phyloP scores from a whole-genome alignment of 805 yeast species.

The Myxozyma sirexii region DNA sequence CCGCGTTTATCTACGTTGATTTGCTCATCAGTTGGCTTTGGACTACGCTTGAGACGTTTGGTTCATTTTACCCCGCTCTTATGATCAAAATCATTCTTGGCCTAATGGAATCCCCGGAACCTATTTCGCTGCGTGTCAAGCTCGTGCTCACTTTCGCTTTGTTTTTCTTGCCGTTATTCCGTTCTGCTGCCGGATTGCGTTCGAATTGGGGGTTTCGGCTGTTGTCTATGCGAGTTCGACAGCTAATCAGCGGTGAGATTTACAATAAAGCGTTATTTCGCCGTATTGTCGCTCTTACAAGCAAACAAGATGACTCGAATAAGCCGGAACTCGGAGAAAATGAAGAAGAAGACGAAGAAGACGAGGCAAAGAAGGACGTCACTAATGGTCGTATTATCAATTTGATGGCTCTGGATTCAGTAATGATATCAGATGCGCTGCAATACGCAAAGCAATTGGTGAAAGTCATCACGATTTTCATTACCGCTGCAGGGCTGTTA shows the following conservation, averaged over 20 bases:
- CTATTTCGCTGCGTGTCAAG: slow-evolving; percentile 52
- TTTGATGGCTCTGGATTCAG: slow-evolving; percentile 58
- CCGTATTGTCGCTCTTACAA: slow-evolving; percentile 69
- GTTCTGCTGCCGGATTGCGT: slow-evolving; percentile 69
- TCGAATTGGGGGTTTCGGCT: slow-evolving; percentile 86
- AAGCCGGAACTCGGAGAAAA: background rate
- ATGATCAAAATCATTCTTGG: slow-evolving; percentile 76
- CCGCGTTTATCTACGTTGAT: slow-evolving; percentile 62
- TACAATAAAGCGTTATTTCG: slow-evolving; percentile 89
- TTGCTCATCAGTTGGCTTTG: slow-evolving; percentile 68
- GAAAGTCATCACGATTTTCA: slow-evolving; percentile 34
- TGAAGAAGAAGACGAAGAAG: slow-evolving; percentile 6
- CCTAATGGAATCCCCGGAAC: slow-evolving; percentile 71
- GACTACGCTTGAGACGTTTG: slow-evolving; percentile 70
- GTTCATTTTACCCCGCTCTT: slow-evolving; percentile 70
- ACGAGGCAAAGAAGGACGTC: slow-evolving; percentile 11
- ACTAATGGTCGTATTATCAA: slow-evolving; percentile 46
- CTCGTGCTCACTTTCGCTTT: slow-evolving; percentile 85
- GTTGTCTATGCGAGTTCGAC: slow-evolving; percentile 85
- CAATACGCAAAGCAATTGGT: slow-evolving; percentile 41
- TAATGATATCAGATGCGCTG: slow-evolving; percentile 13
- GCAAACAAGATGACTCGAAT: slow-evolving; percentile 33
- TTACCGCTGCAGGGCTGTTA: slow-evolving; percentile 8
- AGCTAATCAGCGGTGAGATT: slow-evolving; percentile 84
- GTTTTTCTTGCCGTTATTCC: slow-evolving; percentile 51